Percentiles rank a stretch among this genome's conserved stretches.
These are phyloP conservation scores for Scleroderma citrinum DNA, from an alignment of 768 basidiomycete genomes.

Conservation along the genomic window DNA sequence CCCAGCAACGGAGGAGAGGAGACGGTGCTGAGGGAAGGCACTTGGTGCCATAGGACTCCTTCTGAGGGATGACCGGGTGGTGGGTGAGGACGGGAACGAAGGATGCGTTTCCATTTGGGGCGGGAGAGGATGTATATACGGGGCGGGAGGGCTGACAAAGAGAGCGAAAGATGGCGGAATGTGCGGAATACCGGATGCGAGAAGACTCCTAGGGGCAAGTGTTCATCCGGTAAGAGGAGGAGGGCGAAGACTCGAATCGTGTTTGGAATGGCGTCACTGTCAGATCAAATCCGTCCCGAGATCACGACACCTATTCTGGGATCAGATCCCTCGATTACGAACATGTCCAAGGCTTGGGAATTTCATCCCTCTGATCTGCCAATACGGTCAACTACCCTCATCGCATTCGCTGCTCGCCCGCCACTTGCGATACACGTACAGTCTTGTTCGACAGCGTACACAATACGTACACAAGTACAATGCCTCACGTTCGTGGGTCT, in stretches of 20 bases:
- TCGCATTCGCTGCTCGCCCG: too few relatives aligned
- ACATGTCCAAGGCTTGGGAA: too few relatives aligned
- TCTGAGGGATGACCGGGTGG: slow-evolving; percentile 1
- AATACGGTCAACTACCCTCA: too few relatives aligned
- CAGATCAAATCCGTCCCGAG: too few relatives aligned
- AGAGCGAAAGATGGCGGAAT: not conserved
- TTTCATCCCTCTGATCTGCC: too few relatives aligned
- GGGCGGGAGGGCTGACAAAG: not conserved
- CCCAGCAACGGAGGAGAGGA: slow-evolving; percentile 5
- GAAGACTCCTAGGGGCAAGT: not conserved
- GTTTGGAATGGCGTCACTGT: too few relatives aligned
- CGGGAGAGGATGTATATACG: not conserved
- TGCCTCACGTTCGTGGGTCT: too few relatives aligned
- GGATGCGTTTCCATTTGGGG: not conserved
- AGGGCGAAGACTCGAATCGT: not conserved
- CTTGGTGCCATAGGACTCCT: not conserved
- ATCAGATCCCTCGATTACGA: too few relatives aligned
- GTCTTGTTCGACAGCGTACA: too few relatives aligned
- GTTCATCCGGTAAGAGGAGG: not conserved
- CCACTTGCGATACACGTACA: too few relatives aligned
- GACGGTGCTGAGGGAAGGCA: slow-evolving; percentile 4
- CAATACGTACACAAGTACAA: too few relatives aligned
- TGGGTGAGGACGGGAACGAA: not conserved
- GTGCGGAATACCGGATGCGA: not conserved
- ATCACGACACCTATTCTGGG: too few relatives aligned